Evolutionary conservation across 495 filamentous ascomycete species (phyloP).

Genomic region (Hyaloscypha finlandica): DNA sequence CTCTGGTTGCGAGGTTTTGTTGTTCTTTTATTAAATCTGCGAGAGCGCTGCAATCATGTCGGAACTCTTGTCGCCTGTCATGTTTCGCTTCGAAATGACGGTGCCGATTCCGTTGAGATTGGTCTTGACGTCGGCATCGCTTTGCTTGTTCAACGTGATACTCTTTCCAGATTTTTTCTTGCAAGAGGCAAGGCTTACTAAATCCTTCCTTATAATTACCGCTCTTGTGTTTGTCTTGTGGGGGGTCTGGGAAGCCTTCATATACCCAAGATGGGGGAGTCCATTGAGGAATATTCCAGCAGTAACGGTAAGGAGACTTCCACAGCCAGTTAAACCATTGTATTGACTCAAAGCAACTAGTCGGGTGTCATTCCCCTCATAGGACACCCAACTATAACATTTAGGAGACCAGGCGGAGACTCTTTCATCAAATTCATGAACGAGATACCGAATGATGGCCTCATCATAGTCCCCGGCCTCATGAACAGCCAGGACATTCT

Average conservation of each 20-base stretch:
- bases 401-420: slow-evolving; percentile 37
- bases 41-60: too few species aligned
- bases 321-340: too few species aligned
- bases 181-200: slow-evolving; percentile 9
- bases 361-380: slow-evolving; percentile 31
- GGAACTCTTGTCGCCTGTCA: too few species aligned
- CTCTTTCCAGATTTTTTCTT: slow-evolving; percentile 12
- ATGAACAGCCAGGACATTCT: slow-evolving; percentile 73
- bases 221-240: slow-evolving; percentile 26
- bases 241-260: slow-evolving; percentile 51
- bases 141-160: slow-evolving; percentile 5
- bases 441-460: slow-evolving; percentile 75
- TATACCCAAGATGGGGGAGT: slow-evolving; percentile 72
- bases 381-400: slow-evolving; percentile 14
- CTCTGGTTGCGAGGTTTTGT: too few species aligned
- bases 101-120: slow-evolving; percentile 7
- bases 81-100: slow-evolving; percentile 6
- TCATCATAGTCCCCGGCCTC: slow-evolving; percentile 70
- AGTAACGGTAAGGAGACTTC: slow-evolving; percentile 38
- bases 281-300: slow-evolving; percentile 66
- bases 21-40: too few species aligned
- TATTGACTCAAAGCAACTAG: slow-evolving; percentile 40
- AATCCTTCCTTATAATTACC: slow-evolving; percentile 19
- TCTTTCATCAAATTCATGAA: slow-evolving; percentile 43
- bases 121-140: slow-evolving; percentile 3